phyloP scores from a whole-genome alignment of 768 basidiomycete species.

The Wakefieldia striispora region DNA sequence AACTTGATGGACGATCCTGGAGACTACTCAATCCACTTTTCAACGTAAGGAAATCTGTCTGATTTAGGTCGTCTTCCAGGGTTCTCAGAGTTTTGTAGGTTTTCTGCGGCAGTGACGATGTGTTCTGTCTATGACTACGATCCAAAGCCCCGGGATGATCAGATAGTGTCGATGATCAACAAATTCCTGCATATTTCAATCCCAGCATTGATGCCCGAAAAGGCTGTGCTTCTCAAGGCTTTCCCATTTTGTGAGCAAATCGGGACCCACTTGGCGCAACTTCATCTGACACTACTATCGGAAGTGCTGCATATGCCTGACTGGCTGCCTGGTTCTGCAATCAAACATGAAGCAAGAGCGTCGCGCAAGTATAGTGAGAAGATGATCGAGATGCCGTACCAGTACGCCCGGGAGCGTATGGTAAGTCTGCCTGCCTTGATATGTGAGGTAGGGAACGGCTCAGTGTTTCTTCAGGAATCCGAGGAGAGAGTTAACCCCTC shows the following conservation, averaged over 20 bases:
- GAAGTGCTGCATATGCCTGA: conserved; percentile 28
- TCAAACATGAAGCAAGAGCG: conserved; percentile 12
- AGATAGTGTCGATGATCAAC: conserved; percentile 14
- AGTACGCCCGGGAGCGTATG: conserved; percentile 9
- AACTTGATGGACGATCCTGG: conserved; percentile 5
- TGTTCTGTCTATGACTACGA: conserved; percentile 20
- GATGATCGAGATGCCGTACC: conserved; percentile 16
- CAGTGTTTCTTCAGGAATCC: conserved; percentile 1
- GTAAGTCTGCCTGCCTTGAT: not conserved
- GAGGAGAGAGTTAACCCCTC: conserved; percentile 2
- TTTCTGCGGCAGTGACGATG: conserved; percentile 32
- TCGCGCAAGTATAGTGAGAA: conserved; percentile 4
- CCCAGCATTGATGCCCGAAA: conserved; percentile 9
- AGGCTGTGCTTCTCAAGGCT: conserved; percentile 9
- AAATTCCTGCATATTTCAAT: conserved; percentile 8
- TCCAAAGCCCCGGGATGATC: conserved; percentile 10
- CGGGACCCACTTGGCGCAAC: too few species aligned
- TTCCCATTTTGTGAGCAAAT: conserved; percentile 18
- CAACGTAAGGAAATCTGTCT: conserved; percentile 5
- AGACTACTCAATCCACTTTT: conserved; percentile 7
- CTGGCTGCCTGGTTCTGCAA: conserved; percentile 21
- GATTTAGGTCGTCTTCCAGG: not conserved
- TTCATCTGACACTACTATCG: not conserved
- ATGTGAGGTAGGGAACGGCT: not conserved
- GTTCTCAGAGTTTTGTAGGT: conserved; percentile 16